Base-by-base conservation (phyloP, 1,284 basidiomycete genomes). In the Cryptococcus sp. region DNA sequence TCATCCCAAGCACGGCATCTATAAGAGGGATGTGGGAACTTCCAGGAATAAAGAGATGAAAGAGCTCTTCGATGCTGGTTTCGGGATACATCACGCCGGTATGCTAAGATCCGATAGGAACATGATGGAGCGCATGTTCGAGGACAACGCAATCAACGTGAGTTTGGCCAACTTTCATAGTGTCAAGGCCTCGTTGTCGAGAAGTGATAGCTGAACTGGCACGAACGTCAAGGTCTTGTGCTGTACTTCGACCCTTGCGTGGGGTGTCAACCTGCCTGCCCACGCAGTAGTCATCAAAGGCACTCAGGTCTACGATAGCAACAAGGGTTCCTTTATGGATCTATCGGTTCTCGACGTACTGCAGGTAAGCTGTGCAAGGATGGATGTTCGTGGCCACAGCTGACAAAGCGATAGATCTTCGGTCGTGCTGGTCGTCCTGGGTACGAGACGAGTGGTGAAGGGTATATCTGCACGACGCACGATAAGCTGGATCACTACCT, bases 211-310 rank as follows among this genome's bases (percentile, higher is more conserved):
- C 31, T 19, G 16, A 5, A 35, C 61, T 13, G 7, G 7, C 23
- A 15, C 20, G 16, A 45, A n/a, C 15, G 40, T 19, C 19, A 48
- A 96, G 90, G 93, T 98, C 50, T 82, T 99, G 11, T 98, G 93
- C 78, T 99, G 96, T 81, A 99, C 96, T 3, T 93, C 96, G 2
- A 99, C 96, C 0, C 83, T 99, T 38, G 96, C 96, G 1, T 99
- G 96, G 96, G 96, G 96, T 82, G 96, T 99, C 70, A 99, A 99
- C 77, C 81, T 99, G 70, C 96, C 96, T 42, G 96, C 96, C 5
- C 97, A 99, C 79, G 96, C 96, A 57, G 92, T 94, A 57, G 82
- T 99, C 65, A 99, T 99, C 82, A 99, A 99, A 79, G 96, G 96
- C 16, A 99, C 96, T 0, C 91, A 99, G 69, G 85, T 99, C 3